Conservation (phyloP, 768 basidiomycete genomes). For the Russula brevipes region DNA sequence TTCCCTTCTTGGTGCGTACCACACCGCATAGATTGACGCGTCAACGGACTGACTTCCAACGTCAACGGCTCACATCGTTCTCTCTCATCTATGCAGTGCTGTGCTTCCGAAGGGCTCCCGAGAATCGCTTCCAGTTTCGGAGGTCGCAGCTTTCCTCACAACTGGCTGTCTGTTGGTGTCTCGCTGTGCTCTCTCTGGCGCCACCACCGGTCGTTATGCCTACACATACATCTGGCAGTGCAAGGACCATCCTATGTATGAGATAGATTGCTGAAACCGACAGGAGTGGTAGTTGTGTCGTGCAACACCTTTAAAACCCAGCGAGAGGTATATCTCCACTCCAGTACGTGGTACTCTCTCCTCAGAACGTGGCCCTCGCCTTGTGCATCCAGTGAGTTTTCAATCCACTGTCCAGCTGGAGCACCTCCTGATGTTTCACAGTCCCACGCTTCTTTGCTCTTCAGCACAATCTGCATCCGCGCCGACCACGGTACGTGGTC, state of each 20-base stretch:
- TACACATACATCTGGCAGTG: slow-evolving; percentile 5
- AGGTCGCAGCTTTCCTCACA: neutral
- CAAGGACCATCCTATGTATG: neutral
- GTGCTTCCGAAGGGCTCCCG: slow-evolving; percentile 13
- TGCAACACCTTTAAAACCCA: neutral
- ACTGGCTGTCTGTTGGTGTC: neutral
- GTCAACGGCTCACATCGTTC: neutral
- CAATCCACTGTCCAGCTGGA: neutral
- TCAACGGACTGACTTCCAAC: neutral
- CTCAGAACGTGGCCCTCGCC: neutral
- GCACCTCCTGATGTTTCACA: neutral
- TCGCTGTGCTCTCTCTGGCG: neutral
- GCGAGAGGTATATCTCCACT: slow-evolving; percentile 2
- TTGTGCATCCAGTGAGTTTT: neutral
- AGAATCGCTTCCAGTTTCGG: neutral
- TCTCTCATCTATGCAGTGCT: neutral
- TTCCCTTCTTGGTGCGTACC: neutral
- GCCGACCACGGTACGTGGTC: neutral
- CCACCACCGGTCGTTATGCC: slow-evolving; percentile 6
- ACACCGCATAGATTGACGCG: neutral
- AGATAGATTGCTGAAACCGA: neutral
- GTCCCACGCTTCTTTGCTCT: neutral
- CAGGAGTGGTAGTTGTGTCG: neutral
- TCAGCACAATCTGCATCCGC: neutral
- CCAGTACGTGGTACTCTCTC: neutral